Evolutionary conservation across 768 basidiomycete genomes (phyloP).

Genomic region (Leccinum fibrillosum): DNA sequence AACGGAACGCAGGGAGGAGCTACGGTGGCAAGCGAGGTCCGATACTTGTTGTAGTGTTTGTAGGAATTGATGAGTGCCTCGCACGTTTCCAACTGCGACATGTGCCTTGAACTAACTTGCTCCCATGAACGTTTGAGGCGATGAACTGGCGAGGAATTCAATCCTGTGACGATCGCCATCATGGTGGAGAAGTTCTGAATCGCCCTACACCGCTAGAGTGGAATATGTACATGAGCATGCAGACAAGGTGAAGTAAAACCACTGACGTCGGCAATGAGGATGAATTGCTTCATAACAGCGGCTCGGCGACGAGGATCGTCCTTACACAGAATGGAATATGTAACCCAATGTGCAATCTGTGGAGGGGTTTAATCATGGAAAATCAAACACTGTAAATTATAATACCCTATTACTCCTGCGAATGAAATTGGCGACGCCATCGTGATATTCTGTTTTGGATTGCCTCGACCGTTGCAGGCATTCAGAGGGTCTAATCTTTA

Average conservation of each 20-base stretch:
- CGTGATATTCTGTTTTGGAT: conserved; percentile 38
- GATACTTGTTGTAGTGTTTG: conserved; percentile 67
- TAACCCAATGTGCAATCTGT: conserved; percentile 60
- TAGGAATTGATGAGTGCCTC: conserved; percentile 61
- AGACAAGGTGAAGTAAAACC: neutral
- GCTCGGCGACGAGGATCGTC: conserved; percentile 61
- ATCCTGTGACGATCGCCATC: conserved; percentile 64
- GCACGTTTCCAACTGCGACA: conserved; percentile 48
- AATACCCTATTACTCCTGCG: conserved; percentile 54
- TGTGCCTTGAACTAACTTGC: conserved; percentile 45
- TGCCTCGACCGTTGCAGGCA: conserved; percentile 57
- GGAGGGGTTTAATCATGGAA: neutral
- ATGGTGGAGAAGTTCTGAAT: conserved; percentile 69
- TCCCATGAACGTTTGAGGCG: conserved; percentile 68
- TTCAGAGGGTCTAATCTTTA: conserved; percentile 57
- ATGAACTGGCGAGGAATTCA: conserved; percentile 63
- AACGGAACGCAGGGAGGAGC: conserved; percentile 70
- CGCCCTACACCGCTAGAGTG: conserved; percentile 50
- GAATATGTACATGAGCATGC: conserved; percentile 1
- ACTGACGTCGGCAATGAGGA: conserved; percentile 60
- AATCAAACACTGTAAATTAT: neutral
- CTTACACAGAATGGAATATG: conserved; percentile 50
- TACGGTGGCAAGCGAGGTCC: conserved; percentile 48
- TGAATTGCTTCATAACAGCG: conserved; percentile 61
- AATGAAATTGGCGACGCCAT: conserved; percentile 58